Evolutionary conservation across 106 monocot genomes (phyloP), one percentile per base, ranked within the genome.

Genomic region (Apostasia ramifera): DNA sequence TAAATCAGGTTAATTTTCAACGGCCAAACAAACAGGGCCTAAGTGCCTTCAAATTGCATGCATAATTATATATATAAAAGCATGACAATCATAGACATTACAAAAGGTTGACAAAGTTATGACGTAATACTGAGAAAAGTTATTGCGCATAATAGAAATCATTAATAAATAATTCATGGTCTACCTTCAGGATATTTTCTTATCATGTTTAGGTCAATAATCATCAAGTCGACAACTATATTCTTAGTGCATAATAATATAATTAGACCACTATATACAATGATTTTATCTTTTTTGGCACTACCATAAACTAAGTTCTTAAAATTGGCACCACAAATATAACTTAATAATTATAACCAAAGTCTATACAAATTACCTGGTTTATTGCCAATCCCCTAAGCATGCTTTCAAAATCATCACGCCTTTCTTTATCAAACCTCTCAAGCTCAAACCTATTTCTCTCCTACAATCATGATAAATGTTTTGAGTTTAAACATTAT

Each of bases 301-400:
- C 13, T 3, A 52, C 63, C n/a, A 48, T 67, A n/a, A 67, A 44
- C 2, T 4, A 68, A 49, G 9, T 50, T 5, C 12, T 39, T 41
- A 42, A 9, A 3, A 55, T 6, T 10, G 14, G 2, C 4, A 44
- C 8, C 45, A 12, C 5, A 47, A 64, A 39, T 37, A 8, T 55
- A 9, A 12, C n/a, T 8, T 52, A 12, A 55, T 9, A 41, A 53
- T n/a, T 6, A 40, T 41, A 13, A 11, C 11, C 40, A 48, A 42
- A 53, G 40, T 43, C 13, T 12, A 3, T 8, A 63, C 39, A 52
- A 47, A 64, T 13, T 85, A 93, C 93, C 86, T 93, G 93, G 61
- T 83, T 93, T 60, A 71, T 68, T 59, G 89, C 86, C 73, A 89
- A 89, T 53, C 93, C 93, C 73, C 81, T 89, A 40, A 93, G 70